These are phyloP conservation scores for Rhizopus delemar DNA, from an alignment of 371 early-diverging fungal genomes.

Conservation along the genomic window DNA sequence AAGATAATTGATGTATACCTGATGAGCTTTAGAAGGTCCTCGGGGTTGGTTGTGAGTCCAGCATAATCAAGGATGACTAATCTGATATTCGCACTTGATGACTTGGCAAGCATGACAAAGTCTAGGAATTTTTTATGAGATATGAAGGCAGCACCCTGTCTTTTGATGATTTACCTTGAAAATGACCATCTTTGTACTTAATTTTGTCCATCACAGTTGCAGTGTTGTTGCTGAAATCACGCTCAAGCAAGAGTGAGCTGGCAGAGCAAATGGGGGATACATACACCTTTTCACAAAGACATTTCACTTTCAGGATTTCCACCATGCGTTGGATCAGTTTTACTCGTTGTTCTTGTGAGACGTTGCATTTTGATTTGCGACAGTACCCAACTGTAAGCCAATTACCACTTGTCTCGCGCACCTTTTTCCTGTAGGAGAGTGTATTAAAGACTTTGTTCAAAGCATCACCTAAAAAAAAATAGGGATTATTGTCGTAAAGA, in stretches of 20 bases:
- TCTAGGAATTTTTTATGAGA: not conserved
- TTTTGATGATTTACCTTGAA: not conserved
- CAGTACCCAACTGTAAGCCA: conserved; percentile 6
- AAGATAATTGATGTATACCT: not conserved
- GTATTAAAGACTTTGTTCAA: no score
- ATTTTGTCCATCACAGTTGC: not conserved
- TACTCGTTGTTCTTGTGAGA: not conserved
- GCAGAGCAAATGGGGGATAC: not conserved
- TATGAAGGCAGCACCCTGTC: not conserved
- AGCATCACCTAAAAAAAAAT: no score
- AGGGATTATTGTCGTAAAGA: no score
- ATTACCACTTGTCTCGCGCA: no score
- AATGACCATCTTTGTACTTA: not conserved
- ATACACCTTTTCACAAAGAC: not conserved
- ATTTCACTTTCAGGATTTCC: not conserved
- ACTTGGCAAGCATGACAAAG: not conserved
- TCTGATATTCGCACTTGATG: not conserved
- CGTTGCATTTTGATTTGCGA: not conserved
- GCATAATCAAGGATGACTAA: not conserved
- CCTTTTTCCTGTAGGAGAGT: no score
- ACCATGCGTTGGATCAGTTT: not conserved
- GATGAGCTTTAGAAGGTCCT: conserved; percentile 5
- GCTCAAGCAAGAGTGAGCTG: not conserved
- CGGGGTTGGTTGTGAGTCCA: conserved; percentile 5
- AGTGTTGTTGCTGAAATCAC: not conserved